Evolutionary conservation across 2,329 filamentous ascomycete genomes (phyloP), one percentile per base, ranked within the genome.

Genomic region (Trichoderma hamatum): DNA sequence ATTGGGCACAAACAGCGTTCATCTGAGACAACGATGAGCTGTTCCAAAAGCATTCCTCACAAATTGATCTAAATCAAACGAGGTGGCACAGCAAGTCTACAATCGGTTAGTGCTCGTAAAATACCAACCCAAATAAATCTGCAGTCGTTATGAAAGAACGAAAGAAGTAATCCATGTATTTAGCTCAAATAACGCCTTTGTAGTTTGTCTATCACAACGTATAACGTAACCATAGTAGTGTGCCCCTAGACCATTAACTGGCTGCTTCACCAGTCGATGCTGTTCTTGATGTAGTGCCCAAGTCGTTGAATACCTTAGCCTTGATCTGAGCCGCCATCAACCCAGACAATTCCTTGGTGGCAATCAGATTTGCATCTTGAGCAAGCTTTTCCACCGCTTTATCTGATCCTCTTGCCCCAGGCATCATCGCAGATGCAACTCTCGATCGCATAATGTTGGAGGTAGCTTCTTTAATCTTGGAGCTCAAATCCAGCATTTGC

Each of bases 401-500:
- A 69, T 89, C 80, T 3, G 72, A 71, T 3, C 63, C 70, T 64
- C 74, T 77, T 1, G 63, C 68, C 9, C 70, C 13, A 74, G 46
- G 46, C n/a, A 78, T 55, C 78, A 76, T 72, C 55, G 75, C 67
- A 14, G 74, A 74, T 49, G 72, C 68, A 24, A 71, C 73, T 16
- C 78, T 73, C 24, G 54, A 74, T 19, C 77, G 74, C 2, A 73
- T 55, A n/a, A 78, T 73, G 30, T 71, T 72, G 14, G 66, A 69
- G 9, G 83, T 88, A 2, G 89, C 88, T 72, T 93, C 89, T 73
- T 86, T 85, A 73, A 96, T 90, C 82, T 97, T 97, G 72, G 89
- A 88, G 51, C 91, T 91, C 54, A 98, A 84, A 79, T 99, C 96
- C 60, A 90, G 84, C 81, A 99, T 96, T 80, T 97, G 94, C 80